Conservation (phyloP, 176 grass and related monocot species). For the Bolboschoenus planiculmis region DNA sequence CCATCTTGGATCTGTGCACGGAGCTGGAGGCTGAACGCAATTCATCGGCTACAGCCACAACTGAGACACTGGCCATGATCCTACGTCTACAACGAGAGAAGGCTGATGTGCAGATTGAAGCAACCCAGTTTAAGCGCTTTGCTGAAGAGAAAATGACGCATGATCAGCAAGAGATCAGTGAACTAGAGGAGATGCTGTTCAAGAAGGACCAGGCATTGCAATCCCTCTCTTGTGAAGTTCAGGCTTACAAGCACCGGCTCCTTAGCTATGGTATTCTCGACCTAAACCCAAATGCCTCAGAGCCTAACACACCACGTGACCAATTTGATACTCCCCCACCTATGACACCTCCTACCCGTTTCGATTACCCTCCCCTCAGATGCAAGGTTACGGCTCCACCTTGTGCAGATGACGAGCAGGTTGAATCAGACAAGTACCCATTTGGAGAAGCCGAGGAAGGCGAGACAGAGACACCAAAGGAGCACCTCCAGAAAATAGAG, state of each 20-base stretch:
- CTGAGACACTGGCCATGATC: slow-evolving; percentile 84
- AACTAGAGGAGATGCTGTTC: slow-evolving; percentile 67
- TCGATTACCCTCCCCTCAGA: slow-evolving; percentile 29
- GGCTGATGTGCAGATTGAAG: slow-evolving; percentile 57
- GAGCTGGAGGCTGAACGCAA: slow-evolving; percentile 84
- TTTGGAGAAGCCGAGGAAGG: neutral
- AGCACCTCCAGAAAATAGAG: slow-evolving; percentile 34
- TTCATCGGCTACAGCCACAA: slow-evolving; percentile 51
- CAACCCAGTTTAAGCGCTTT: slow-evolving; percentile 57
- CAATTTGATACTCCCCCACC: neutral
- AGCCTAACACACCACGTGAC: slow-evolving; percentile 24
- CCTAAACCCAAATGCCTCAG: slow-evolving; percentile 1
- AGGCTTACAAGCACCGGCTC: slow-evolving; percentile 39
- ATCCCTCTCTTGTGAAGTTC: slow-evolving; percentile 58
- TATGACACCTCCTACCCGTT: neutral
- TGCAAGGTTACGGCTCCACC: slow-evolving; percentile 14
- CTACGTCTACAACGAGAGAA: slow-evolving; percentile 73
- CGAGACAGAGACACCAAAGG: slow-evolving; percentile 13
- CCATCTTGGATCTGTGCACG: slow-evolving; percentile 39
- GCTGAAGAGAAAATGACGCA: slow-evolving; percentile 74
- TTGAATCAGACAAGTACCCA: slow-evolving; percentile 16
- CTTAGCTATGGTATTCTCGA: slow-evolving; percentile 33
- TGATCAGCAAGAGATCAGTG: slow-evolving; percentile 52
- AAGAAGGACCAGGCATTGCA: slow-evolving; percentile 72
- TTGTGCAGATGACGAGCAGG: neutral